These are phyloP conservation scores for Penicillium aurantiogriseum DNA, from an alignment of 2,329 filamentous ascomycete species.

Conservation along the genomic window DNA sequence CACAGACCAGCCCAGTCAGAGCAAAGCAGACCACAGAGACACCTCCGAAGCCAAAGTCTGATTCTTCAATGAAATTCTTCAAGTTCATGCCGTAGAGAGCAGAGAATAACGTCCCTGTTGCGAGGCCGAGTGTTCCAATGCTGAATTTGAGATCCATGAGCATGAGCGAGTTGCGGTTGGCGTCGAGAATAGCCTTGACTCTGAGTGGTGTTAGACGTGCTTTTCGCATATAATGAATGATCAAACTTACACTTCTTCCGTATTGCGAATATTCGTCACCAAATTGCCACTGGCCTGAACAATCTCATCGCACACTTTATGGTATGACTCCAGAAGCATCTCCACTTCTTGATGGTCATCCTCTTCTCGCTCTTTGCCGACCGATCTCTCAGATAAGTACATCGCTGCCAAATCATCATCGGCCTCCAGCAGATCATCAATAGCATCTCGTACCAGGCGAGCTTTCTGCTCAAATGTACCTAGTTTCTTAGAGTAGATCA, in stretches of 20 bases:
- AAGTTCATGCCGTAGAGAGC: conserved; percentile 99
- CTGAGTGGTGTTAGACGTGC: conserved; percentile 47
- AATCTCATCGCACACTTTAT: conserved; percentile 97
- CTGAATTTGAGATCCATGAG: conserved; percentile 94
- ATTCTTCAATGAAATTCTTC: conserved; percentile 97
- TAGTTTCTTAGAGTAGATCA: conserved; percentile 92
- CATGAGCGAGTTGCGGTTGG: conserved; percentile 98
- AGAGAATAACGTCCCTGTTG: conserved; percentile 89
- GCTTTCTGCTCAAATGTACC: conserved; percentile 98
- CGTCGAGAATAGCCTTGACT: conserved; percentile 93
- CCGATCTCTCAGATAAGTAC: conserved; percentile 88
- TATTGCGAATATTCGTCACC: conserved; percentile 93
- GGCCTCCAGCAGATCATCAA: conserved; percentile 91
- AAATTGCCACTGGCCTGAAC: conserved; percentile 92
- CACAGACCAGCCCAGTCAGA: conserved; percentile 74
- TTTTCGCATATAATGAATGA: not conserved
- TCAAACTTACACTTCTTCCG: conserved; percentile 83
- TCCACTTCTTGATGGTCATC: conserved; percentile 96
- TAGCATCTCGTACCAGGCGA: conserved; percentile 86
- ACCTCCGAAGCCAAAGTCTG: conserved; percentile 75
- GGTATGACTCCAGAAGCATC: conserved; percentile 93
- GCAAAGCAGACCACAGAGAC: conserved; percentile 70
- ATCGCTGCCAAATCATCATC: conserved; percentile 93
- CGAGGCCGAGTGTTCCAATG: conserved; percentile 90
- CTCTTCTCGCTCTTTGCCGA: conserved; percentile 68